Base-by-base conservation (phyloP, 202 grass and related monocot species). In the Bolboschoenoplectus hybrid region DNA sequence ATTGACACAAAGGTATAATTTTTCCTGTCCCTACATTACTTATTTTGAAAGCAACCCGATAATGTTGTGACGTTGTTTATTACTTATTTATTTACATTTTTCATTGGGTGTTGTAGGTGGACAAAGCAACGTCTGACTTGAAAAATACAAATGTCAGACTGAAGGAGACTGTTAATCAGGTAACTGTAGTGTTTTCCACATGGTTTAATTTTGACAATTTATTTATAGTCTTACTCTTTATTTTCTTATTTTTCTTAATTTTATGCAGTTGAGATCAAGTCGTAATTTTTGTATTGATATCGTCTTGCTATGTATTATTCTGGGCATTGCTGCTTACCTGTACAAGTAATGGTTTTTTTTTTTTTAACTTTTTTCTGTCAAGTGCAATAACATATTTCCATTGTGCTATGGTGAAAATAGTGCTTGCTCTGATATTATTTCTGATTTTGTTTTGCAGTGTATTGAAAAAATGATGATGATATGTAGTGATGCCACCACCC, bases 121-220 rank as follows among this genome's bases (percentile, higher is more conserved):
- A 98, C 85, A 96, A 85, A 88, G 96, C 96, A 13, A 94, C 89
- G 69, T 87, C 96, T 72, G 96, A 98, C 81, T 90, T 98, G 82
- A 96, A 94, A 90, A 98, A 98, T 79, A 98, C 97, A 61, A 98
- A 98, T 52, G 91, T 98, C 43, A 98, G 93, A 85, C 90, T 98
- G 46, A 98, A 94, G 88, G 89, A 96, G 62, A 96, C 96, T 87
- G 91, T 98, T 87, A 91, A 94, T 66, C 90, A 88, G 91, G 96
- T 98, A 89, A 57, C n/a, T 34, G 46, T 81, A 65, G 41, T 36
- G 74, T 4, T 45, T 84, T 26, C 40, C 7, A 84, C 9, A 2
- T 85, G 43, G 14, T 43, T 51, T n/a, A 40, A 69, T 26, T 57
- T 92, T 20, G 44, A 60, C 60, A 83, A 45, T 36, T 89, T 36